A percentile compares a stretch with the other conserved stretches of the same genome.
phyloP scores from a whole-genome alignment of 1,284 basidiomycete genomes.

The Boletus austroedulis region DNA sequence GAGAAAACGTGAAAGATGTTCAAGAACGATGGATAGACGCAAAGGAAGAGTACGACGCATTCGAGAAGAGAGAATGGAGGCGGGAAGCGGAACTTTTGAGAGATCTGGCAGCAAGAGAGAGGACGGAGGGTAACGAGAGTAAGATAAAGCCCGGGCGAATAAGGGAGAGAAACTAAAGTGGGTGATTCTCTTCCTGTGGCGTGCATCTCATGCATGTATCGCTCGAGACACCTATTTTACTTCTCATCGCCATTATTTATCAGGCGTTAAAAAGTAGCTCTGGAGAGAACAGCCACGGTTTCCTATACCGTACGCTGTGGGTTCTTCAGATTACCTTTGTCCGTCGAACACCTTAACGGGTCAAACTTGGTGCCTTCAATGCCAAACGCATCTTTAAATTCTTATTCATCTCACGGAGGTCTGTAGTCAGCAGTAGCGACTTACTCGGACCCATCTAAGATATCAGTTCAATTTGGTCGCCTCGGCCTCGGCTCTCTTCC shows the following conservation, averaged over 20 bases:
- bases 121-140: slow-evolving; percentile 2
- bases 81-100: slow-evolving; percentile 50
- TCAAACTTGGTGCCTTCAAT: neutral
- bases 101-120: slow-evolving; percentile 22
- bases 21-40: slow-evolving; percentile 89
- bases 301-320: neutral
- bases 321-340: neutral
- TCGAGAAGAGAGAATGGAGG: slow-evolving; percentile 69
- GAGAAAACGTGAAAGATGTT: slow-evolving; percentile 67
- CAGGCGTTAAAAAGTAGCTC: neutral
- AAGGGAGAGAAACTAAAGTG: slow-evolving; percentile 30
- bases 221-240: neutral
- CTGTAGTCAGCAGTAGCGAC: neutral
- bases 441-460: slow-evolving; percentile 10
- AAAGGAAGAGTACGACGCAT: slow-evolving; percentile 74
- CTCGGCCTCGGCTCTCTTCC: slow-evolving; percentile 8
- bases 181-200: slow-evolving; percentile 1
- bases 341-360: neutral
- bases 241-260: neutral
- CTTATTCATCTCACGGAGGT: neutral
- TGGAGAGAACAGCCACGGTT: neutral
- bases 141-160: slow-evolving; percentile 15
- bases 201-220: neutral
- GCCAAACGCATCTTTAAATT: neutral
- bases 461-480: slow-evolving; percentile 1